Evolutionary conservation across 2,329 filamentous ascomycete species (phyloP).

Genomic region (Fusarium verticillioides): DNA sequence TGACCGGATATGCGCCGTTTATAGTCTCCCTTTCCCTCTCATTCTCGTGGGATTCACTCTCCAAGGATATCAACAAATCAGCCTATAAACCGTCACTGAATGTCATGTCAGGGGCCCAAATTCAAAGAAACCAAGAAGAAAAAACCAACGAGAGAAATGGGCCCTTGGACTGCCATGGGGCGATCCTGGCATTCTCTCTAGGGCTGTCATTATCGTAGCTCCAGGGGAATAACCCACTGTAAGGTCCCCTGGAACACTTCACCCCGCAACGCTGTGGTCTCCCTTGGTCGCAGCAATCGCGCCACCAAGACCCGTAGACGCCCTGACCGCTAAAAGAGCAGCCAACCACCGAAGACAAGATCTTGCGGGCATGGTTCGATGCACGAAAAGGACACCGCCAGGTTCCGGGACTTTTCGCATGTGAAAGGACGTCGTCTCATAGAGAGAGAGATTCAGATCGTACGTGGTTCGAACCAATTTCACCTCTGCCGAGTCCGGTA

Average conservation of each 20-base stretch:
- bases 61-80: conserved; percentile 21
- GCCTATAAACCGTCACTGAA: conserved; percentile 32
- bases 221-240: conserved; percentile 16
- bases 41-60: conserved; percentile 13
- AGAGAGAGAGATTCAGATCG: conserved; percentile 10
- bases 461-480: conserved; percentile 28
- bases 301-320: conserved; percentile 26
- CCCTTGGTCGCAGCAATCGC: conserved; percentile 16
- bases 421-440: conserved; percentile 26
- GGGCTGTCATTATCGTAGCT: conserved; percentile 12
- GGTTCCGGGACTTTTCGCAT: conserved; percentile 35
- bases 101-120: conserved; percentile 13
- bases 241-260: conserved; percentile 30
- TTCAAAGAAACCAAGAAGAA: neutral
- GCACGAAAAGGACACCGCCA: conserved; percentile 28
- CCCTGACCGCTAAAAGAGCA: conserved; percentile 33
- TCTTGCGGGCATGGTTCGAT: conserved; percentile 37
- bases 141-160: conserved; percentile 8
- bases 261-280: conserved; percentile 29
- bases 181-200: conserved; percentile 16
- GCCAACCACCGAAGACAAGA: conserved; percentile 27
- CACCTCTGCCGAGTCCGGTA: conserved; percentile 28
- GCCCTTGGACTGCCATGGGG: conserved; percentile 9
- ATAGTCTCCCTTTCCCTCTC: conserved; percentile 12
- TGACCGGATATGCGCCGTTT: conserved; percentile 35